A percentile compares a stretch with the other conserved stretches of the same genome.
phyloP scores from a whole-genome alignment of 148 eudicot genomes.

The Talinum fruticosum region DNA sequence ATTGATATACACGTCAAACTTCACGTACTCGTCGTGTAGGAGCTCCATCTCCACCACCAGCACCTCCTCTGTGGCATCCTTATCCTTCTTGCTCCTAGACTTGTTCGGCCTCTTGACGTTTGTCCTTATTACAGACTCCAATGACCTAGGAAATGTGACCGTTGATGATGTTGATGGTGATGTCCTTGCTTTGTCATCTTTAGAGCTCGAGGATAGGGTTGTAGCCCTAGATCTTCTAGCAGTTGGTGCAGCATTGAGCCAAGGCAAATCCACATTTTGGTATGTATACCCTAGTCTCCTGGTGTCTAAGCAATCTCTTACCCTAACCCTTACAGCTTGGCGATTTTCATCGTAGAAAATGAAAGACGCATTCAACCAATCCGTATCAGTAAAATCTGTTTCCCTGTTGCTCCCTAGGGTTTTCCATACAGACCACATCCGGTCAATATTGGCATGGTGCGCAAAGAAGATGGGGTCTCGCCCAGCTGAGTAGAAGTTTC shows the following conservation, averaged over 20 bases:
- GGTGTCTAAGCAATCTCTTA: conserved; percentile 54
- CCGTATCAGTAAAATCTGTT: conserved; percentile 50
- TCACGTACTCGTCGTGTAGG: conserved; percentile 16
- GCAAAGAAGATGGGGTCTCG: conserved; percentile 67
- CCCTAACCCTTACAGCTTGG: conserved; percentile 49
- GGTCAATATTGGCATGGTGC: conserved; percentile 72
- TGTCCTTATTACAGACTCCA: conserved; percentile 40
- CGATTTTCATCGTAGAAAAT: conserved; percentile 77
- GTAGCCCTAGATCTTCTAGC: conserved; percentile 29
- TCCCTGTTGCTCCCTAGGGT: conserved; percentile 43
- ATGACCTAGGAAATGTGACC: conserved; percentile 39
- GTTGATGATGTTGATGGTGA: not conserved
- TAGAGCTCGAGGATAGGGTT: conserved; percentile 30
- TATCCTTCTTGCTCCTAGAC: conserved; percentile 51
- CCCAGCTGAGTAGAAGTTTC: conserved; percentile 74
- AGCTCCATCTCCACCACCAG: conserved; percentile 13
- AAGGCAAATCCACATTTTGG: conserved; percentile 57
- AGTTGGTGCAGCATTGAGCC: conserved; percentile 45
- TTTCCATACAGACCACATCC: conserved; percentile 78
- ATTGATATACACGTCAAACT: conserved; percentile 63
- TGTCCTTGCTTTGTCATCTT: conserved; percentile 40
- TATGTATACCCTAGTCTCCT: conserved; percentile 56
- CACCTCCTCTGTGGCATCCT: conserved; percentile 31
- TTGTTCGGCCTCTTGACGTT: conserved; percentile 63
- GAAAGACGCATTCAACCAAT: conserved; percentile 58